Evolutionary conservation across 331 rosid species (phyloP), one percentile per base, ranked within the genome.

Genomic region (Quercus lobata): DNA sequence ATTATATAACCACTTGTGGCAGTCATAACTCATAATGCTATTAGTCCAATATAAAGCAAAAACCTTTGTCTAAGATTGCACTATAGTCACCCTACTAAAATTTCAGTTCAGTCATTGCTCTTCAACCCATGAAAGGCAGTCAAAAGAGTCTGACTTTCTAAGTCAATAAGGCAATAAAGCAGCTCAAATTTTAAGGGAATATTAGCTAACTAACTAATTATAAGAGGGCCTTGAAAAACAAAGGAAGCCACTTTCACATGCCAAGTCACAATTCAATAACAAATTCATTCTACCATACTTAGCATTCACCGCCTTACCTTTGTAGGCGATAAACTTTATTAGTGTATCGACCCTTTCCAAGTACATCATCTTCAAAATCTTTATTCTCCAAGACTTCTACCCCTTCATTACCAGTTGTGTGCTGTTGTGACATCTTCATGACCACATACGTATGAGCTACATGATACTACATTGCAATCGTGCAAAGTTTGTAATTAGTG

Each of bases 391-490:
- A 5, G 14, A 83, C 52, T 81, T 80, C 89, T 46, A 86, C 85
- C 18, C 89, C 89, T 83, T 86, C 89, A 1, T 74, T 52, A 19
- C 76, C 80, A 15, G 78, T 78, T 1, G 87, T 80, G 85, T 30
- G 84, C 87, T 80, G 87, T 66, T 83, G 79, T 78, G 84, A 87
- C 89, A 86, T 86, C 83, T 81, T 86, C 81, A 29, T 77, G 57
- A 83, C 86, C 87, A 78, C 73, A 55, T 86, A 86, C 37, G 77
- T 79, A 84, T 83, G 87, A 7, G 87, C 87, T 21, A 83, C 77
- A 52, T 75, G 87, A 53, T 78, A 86, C 89, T 86, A 83, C 79
- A 83, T 30, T 55, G 27, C 74, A 21, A 76, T 44, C 24, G 17
- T 30, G 57, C 53, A 21, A 17, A 22, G 49, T 32, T 30, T 37